Evolutionary conservation across 2,329 filamentous ascomycete genomes (phyloP).

Genomic region (Chaetomium olivaceum): DNA sequence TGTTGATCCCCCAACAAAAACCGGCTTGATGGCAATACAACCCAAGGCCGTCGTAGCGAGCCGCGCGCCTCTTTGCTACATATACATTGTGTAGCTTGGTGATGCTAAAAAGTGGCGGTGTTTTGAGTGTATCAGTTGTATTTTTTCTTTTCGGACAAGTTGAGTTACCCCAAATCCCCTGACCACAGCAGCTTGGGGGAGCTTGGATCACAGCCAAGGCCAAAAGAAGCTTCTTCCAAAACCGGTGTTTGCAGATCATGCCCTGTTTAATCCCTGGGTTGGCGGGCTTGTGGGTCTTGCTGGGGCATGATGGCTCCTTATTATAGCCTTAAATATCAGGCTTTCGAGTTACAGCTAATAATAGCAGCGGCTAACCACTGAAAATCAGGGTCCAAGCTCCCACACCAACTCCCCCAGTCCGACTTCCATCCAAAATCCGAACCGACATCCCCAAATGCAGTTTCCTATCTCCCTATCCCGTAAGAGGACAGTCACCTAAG

Average conservation of each 20-base stretch:
- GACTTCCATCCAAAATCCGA: not conserved
- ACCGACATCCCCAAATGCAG: not conserved
- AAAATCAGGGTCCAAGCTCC: constrained; percentile 2
- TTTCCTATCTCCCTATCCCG: not conserved
- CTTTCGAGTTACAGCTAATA: not conserved
- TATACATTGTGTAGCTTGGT: not conserved
- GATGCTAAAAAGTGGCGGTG: not conserved
- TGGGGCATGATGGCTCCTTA: not conserved
- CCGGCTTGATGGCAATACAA: not conserved
- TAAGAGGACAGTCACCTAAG: not conserved
- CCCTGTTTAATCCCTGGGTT: constrained; percentile 7
- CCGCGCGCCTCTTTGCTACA: not conserved
- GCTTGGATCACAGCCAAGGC: constrained; percentile 8
- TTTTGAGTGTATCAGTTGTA: not conserved
- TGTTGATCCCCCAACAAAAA: not conserved
- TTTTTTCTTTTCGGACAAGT: not conserved
- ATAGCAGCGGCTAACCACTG: constrained; percentile 11
- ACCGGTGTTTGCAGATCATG: constrained; percentile 14
- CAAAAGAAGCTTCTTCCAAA: constrained; percentile 1
- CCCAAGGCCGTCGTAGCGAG: not conserved
- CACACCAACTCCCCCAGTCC: not conserved
- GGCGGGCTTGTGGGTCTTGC: not conserved
- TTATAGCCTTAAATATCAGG: constrained; percentile 6
- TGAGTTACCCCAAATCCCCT: not conserved
- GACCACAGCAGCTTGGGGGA: not conserved